Evolutionary conservation across 148 eudicot genomes (phyloP), one percentile per base, ranked within the genome.

Genomic region (Tetragonia tetragonoides): DNA sequence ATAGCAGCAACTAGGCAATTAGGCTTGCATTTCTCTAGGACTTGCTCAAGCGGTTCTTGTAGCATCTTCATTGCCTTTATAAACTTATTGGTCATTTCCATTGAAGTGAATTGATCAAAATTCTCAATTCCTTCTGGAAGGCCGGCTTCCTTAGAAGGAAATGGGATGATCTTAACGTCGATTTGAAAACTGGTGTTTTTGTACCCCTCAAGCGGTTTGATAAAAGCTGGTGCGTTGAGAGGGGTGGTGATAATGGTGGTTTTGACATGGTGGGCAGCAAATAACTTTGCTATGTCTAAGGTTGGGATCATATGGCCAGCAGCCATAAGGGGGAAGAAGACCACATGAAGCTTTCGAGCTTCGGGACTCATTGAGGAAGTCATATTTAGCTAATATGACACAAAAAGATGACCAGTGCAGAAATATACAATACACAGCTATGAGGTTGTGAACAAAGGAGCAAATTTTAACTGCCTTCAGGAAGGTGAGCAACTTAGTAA

Each of bases 281-380:
- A 84, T 6, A 84, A 84, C 24, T 81, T 75, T 2, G 85, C 86
- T 0, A 75, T 74, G 82, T 86, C 89, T 20, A 86, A 47, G 20
- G 72, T 70, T 17, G 91, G 91, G 76, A 85, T 83, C 67, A 81
- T 67, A 73, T 88, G 91, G 81, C 91, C 87, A 6, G 89, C 80
- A 0, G 84, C 74, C 84, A 86, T 81, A 3, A 86, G 68, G 8
- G 89, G 91, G 20, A 86, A 78, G 81, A 84, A 79, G 68, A 77
- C 57, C 28, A 81, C 83, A 10, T 81, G 79, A 39, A 82, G 79
- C 20, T 67, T 72, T 54, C 66, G 57, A 49, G 67, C 68, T 44
- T 76, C 76, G 39, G 73, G 4, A 61, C 76, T 73, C 83, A 81
- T 81, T 0, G 40, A 24, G 8, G 7, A 17, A 10, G 39, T 8